phyloP scores from a whole-genome alignment of 2,329 filamentous ascomycete species.

The Chrysosporium queenslandicum region DNA sequence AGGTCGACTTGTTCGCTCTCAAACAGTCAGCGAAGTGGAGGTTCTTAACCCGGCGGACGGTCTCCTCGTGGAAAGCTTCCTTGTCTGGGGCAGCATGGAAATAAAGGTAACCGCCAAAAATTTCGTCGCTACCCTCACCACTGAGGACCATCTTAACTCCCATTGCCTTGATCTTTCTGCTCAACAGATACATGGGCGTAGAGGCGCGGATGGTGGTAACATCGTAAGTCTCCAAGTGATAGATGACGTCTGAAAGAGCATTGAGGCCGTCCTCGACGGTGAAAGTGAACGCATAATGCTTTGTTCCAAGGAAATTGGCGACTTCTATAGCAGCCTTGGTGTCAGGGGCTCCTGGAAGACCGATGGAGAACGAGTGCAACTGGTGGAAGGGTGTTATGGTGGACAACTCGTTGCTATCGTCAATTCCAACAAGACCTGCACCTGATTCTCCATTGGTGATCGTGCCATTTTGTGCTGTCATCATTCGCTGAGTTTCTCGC shows the following conservation, averaged over 20 bases:
- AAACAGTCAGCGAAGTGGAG: slow-evolving; percentile 92
- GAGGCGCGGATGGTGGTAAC: slow-evolving; percentile 97
- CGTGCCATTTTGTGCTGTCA: slow-evolving; percentile 46
- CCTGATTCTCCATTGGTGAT: slow-evolving; percentile 36
- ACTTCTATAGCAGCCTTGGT: slow-evolving; percentile 86
- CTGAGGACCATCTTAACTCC: slow-evolving; percentile 99
- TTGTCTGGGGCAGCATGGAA: slow-evolving; percentile 91
- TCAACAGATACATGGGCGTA: slow-evolving; percentile 95
- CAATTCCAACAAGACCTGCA: slow-evolving; percentile 69
- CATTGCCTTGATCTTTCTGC: slow-evolving; percentile 98
- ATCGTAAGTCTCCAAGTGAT: slow-evolving; percentile 94
- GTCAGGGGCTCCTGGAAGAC: slow-evolving; percentile 84
- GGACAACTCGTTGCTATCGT: slow-evolving; percentile 79
- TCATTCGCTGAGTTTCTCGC: slow-evolving; percentile 73
- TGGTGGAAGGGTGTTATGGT: slow-evolving; percentile 87
- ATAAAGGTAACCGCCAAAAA: slow-evolving; percentile 97
- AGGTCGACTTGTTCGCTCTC: slow-evolving; percentile 97
- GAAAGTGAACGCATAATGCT: slow-evolving; percentile 97
- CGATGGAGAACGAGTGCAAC: slow-evolving; percentile 98
- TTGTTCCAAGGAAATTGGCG: slow-evolving; percentile 91
- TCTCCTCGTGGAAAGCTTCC: slow-evolving; percentile 91
- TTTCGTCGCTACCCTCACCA: slow-evolving; percentile 94
- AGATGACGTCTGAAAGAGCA: slow-evolving; percentile 93
- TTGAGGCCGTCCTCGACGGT: slow-evolving; percentile 96
- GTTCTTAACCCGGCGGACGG: slow-evolving; percentile 89